Evolutionary conservation across 495 filamentous ascomycete species (phyloP).

Genomic region (Tirmania nivea): DNA sequence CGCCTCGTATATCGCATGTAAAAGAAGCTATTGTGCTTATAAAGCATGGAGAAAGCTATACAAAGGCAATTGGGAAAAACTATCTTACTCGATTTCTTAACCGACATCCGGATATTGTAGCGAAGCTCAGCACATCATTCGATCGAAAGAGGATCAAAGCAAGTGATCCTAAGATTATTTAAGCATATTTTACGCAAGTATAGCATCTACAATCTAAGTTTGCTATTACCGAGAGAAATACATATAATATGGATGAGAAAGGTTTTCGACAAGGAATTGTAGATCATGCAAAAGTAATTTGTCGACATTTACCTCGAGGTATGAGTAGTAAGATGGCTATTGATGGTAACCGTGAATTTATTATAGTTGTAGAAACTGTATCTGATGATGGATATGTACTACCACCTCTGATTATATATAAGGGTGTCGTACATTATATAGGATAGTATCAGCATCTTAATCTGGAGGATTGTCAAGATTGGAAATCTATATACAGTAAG

Average conservation of each 20-base stretch:
- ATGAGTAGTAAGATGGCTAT: not conserved
- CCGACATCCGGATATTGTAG: not conserved
- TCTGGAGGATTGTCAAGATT: not conserved
- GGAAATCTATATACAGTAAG: constrained; percentile 2
- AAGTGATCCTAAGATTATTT: not conserved
- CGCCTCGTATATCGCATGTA: no score
- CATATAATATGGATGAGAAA: not conserved
- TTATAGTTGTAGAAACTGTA: not conserved
- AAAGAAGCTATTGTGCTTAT: no score
- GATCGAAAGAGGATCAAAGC: not conserved
- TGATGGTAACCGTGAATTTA: not conserved
- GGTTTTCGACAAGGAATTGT: not conserved
- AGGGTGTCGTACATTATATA: not conserved
- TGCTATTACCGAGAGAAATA: not conserved
- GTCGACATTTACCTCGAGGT: not conserved
- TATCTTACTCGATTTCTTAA: no score
- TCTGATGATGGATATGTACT: not conserved
- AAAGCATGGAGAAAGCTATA: no score
- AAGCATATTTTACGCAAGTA: not conserved
- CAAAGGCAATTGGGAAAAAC: no score
- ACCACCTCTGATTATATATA: not conserved
- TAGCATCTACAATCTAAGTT: not conserved
- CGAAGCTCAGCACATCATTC: not conserved
- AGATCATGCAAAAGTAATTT: not conserved
- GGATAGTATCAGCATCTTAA: not conserved